These are phyloP conservation scores for Pythium guiyangense DNA, from an alignment of 352 stramenopile genomes.

Conservation along the genomic window DNA sequence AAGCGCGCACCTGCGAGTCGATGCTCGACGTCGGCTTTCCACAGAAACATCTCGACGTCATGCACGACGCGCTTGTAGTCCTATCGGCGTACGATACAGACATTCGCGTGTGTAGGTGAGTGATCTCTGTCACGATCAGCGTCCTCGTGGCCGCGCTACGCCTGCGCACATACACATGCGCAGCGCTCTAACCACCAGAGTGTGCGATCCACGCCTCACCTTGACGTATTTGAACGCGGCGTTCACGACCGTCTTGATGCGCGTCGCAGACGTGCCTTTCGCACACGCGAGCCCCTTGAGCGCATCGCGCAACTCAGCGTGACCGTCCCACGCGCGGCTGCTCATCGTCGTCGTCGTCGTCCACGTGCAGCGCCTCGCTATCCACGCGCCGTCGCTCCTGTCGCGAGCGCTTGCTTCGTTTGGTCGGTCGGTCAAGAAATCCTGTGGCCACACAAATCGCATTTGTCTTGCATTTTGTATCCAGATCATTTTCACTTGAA, in stretches of 20 bases:
- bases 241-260: constrained; percentile 65
- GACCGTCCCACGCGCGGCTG: constrained; percentile 49
- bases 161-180: background rate
- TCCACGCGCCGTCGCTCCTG: too few relatives aligned
- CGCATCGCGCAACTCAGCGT: constrained; percentile 59
- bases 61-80: constrained; percentile 88
- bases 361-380: too few relatives aligned
- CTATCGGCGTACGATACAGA: constrained; percentile 21
- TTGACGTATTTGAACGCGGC: constrained; percentile 70
- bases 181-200: background rate
- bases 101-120: background rate
- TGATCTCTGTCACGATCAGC: too few relatives aligned
- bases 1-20: constrained; percentile 54
- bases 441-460: too few relatives aligned
- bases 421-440: too few relatives aligned
- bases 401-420: too few relatives aligned
- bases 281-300: constrained; percentile 60
- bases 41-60: constrained; percentile 81
- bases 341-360: constrained; percentile 3
- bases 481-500: too few relatives aligned
- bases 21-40: constrained; percentile 77
- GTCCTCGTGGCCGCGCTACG: too few relatives aligned
- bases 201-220: too few relatives aligned
- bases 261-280: constrained; percentile 79
- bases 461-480: too few relatives aligned